Conservation (phyloP, 1,284 basidiomycete species). For the Microstroma glucosiphilum region DNA sequence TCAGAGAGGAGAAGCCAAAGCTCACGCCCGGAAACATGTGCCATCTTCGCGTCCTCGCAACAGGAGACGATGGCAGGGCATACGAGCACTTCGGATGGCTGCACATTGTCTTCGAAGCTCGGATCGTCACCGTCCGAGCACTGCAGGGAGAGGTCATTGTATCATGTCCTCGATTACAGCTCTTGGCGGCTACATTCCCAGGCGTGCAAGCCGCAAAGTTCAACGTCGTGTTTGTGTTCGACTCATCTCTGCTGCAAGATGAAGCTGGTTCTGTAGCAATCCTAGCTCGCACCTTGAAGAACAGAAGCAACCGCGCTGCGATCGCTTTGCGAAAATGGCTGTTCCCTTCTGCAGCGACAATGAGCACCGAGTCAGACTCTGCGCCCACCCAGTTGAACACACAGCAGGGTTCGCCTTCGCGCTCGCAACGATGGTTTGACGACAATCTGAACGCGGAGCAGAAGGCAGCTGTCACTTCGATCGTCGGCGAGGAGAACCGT, state of each 20-base stretch:
- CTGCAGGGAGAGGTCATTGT: slow-evolving; percentile 1
- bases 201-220: slow-evolving; percentile 11
- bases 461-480: slow-evolving; percentile 38
- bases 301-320: not conserved
- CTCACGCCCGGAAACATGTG: slow-evolving; percentile 9
- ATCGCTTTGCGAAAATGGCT: too few species aligned
- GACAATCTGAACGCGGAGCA: slow-evolving; percentile 14
- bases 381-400: too few species aligned
- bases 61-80: not conserved
- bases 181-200: slow-evolving; percentile 5
- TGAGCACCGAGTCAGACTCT: too few species aligned
- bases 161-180: slow-evolving; percentile 8
- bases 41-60: slow-evolving; percentile 9
- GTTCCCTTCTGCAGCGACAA: too few species aligned
- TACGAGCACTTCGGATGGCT: not conserved
- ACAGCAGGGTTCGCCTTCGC: not conserved
- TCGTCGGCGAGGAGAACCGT: slow-evolving; percentile 22
- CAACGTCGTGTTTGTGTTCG: slow-evolving; percentile 11
- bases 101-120: not conserved
- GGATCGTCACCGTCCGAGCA: not conserved
- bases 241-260: not conserved
- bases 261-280: not conserved
- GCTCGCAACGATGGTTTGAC: slow-evolving; percentile 7
- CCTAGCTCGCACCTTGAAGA: not conserved
- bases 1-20: slow-evolving; percentile 15